Conservation (phyloP, 2,329 filamentous ascomycete genomes). For the Phyllosticta citrichinensis region DNA sequence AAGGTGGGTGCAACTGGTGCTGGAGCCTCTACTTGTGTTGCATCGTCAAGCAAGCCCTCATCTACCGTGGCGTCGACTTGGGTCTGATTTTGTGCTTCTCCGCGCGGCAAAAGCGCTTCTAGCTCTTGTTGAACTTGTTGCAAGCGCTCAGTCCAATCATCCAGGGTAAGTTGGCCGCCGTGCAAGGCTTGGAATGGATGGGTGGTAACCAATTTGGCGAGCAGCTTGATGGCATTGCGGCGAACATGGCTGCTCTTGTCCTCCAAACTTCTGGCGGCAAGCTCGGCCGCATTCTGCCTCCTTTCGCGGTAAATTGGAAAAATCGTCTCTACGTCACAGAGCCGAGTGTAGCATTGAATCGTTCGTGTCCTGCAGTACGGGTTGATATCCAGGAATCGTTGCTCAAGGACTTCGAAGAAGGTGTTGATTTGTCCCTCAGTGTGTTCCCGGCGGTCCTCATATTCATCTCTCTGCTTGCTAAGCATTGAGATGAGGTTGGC, state of each 20-base stretch:
- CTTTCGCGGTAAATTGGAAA: constrained; percentile 94
- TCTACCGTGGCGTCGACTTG: constrained; percentile 62
- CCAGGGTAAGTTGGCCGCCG: constrained; percentile 63
- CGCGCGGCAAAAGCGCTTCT: constrained; percentile 68
- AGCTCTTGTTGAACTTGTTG: constrained; percentile 77
- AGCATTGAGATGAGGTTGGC: constrained; percentile 89
- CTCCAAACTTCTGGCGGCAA: constrained; percentile 80
- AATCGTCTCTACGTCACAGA: constrained; percentile 92
- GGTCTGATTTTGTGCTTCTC: constrained; percentile 59
- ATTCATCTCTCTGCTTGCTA: constrained; percentile 63
- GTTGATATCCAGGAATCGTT: constrained; percentile 92
- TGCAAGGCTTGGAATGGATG: constrained; percentile 92
- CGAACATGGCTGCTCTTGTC: constrained; percentile 98
- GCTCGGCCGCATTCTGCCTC: constrained; percentile 74
- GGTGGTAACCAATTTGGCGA: constrained; percentile 80
- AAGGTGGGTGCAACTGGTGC: constrained; percentile 56
- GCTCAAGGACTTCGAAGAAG: constrained; percentile 93
- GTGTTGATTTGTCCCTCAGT: constrained; percentile 92
- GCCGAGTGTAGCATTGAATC: constrained; percentile 83
- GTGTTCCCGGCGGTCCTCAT: constrained; percentile 68
- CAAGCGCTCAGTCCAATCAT: constrained; percentile 75
- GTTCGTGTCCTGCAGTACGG: constrained; percentile 88
- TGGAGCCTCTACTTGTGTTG: constrained; percentile 58
- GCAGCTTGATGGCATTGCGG: constrained; percentile 85
- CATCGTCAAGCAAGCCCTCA: constrained; percentile 72